Base-by-base conservation (phyloP, 371 early-diverging fungal genomes). In the Actinomortierella ambigua region DNA sequence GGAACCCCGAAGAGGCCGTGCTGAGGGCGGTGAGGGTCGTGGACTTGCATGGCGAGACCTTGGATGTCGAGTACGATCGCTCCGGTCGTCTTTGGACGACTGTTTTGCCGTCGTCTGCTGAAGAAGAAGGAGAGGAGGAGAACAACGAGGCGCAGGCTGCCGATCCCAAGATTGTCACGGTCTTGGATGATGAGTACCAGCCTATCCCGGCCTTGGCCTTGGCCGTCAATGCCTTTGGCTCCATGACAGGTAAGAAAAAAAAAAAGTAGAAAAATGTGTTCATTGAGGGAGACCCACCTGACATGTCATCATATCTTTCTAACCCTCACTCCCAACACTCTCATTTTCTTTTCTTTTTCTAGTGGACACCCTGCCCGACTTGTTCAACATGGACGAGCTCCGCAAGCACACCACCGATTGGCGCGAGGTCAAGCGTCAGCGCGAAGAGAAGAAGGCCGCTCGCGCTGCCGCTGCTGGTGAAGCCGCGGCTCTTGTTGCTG, bases 371-470 rank as follows among this genome's bases (percentile, higher is more conserved):
- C 53, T 82, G 23, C 80, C 81, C 46, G 84, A 86, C 49, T 68
- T 84, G 40, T 82, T 80, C 63, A 75, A 77, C 34, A 80, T 81
- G 17, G 83, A 84, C 61, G 82, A 82, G 11, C 68, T 86, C 61
- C 81, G 86, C 53, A 86, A 86, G 59, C 75, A 67, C 34, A 73
- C 75, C 0, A 73, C 75, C 20, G 75, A 73, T 39, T 73, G 75
- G 75, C 75, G 75, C 34, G 75, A 73, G 18, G 49, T 73, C 51
- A 73, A 73, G 75, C 66, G 63, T 56, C 67, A 67, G 5, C 63
- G 75, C 22, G 75, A 73, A 47, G 75, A 73, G 51, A 60, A 60
- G 44, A 67, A 67, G 51, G 73, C 73, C 1, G 66, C 66, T 0
- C 62, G 66, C 13, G 41, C 61, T 27, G 34, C 34, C 11, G 66